A percentile compares a stretch with the other conserved stretches of the same genome.
phyloP scores from a whole-genome alignment of 306 rosid genomes.

The Acacia confusa region DNA sequence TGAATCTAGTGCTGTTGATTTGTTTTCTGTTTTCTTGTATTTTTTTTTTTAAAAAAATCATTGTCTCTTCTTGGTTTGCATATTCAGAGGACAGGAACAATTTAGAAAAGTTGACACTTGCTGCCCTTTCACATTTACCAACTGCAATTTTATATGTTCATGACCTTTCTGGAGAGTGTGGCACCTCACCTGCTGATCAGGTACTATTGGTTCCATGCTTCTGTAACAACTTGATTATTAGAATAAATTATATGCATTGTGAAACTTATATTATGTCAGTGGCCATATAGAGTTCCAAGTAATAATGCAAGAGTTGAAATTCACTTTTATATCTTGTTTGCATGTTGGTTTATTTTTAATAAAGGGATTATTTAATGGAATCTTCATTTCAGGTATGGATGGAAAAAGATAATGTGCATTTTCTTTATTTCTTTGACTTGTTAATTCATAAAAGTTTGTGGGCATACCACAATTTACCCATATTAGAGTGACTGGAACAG shows the following conservation, averaged over 20 bases:
- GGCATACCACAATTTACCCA: neutral
- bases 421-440: neutral
- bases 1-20: neutral
- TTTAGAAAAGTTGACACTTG: constrained; percentile 90
- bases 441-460: neutral
- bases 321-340: neutral
- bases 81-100: constrained; percentile 87
- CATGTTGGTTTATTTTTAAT: too few relatives aligned
- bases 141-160: constrained; percentile 92
- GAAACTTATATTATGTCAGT: constrained; percentile 3
- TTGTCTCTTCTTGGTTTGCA: constrained; percentile 15
- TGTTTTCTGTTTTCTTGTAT: constrained; percentile 9
- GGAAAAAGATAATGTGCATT: neutral
- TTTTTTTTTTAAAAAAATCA: neutral
- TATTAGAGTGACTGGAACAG: neutral
- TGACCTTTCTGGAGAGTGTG: constrained; percentile 95
- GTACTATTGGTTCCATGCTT: constrained; percentile 41
- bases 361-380: neutral
- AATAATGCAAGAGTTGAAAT: constrained; percentile 15
- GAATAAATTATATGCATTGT: constrained; percentile 11
- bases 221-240: constrained; percentile 25
- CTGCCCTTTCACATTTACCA: constrained; percentile 87
- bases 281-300: constrained; percentile 14
- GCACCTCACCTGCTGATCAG: constrained; percentile 95
- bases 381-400: neutral